Evolutionary conservation across 371 early-diverging fungal genomes (phyloP), one percentile per base, ranked within the genome.

Genomic region (Nosema granulosis): DNA sequence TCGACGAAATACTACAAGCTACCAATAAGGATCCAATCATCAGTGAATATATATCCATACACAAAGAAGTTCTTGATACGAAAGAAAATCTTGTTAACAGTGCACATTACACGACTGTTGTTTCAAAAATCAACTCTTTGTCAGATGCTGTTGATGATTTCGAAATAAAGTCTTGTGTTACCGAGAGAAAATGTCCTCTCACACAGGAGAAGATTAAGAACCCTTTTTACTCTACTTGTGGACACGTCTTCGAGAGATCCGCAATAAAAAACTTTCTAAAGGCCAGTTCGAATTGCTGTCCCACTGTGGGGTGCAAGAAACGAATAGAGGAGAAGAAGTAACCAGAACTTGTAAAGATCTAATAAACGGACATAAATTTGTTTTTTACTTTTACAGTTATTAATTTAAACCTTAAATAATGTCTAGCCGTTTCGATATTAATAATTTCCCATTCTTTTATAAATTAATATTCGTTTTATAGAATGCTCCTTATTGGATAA

Each of bases 221-320:
- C 1, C 68, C 75, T 35, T 75, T 68, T 65, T 66, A 37, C 13
- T 68, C 82, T 13, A 62, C 59, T 31, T 86, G 86, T 51, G 85
- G 85, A 6, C 86, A 86, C 77, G 61, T 68, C 37, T 82, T 85
- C 71, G 84, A 86, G 62, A 68, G 74, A 71, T 35, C 24, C 20
- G 75, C 57, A 1, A 43, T 82, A 1, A 34, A 84, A 24, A 74
- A 81, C 35, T 76, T 56, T 61, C 22, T 78, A 3, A 76, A 50
- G 50, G 69, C 31, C 22, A 68, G 43, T 11, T 57, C 50, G 20
- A 49, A 51, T 26, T 38, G 37, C 22, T 83, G 83, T 69, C 83
- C 83, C 18, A 66, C 52, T 34, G 49, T 74, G 3, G 83, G 83
- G 37, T 83, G 83, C 52, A 43, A 43, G 16, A 43, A 43, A 43